Percentiles rank a stretch among this genome's conserved stretches.
Conservation (phyloP, 2,329 filamentous ascomycete species). For the Berkeleyomyces basicola region DNA sequence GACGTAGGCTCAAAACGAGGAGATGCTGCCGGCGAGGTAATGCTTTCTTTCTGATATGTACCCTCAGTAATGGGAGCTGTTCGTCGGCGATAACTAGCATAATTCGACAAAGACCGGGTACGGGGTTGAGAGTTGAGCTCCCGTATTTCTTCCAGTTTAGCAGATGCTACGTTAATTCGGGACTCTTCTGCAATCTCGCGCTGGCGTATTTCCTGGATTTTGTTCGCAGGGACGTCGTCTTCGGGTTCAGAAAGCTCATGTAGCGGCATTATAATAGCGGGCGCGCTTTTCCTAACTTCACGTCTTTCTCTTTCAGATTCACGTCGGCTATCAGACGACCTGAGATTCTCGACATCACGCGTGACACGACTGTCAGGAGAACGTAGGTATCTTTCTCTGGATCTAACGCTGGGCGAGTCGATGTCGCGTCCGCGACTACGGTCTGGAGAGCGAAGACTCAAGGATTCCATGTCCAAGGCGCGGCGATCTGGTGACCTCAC, state of each 20-base stretch:
- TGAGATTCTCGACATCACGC: background rate
- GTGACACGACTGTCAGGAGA: background rate
- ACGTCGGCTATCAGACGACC: constrained; percentile 5
- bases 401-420: constrained; percentile 1
- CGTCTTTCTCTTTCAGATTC: constrained; percentile 8
- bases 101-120: constrained; percentile 5
- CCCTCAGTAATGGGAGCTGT: background rate
- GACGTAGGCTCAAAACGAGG: background rate
- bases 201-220: constrained; percentile 32
- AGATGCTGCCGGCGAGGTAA: background rate
- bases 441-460: constrained; percentile 1
- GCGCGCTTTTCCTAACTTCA: constrained; percentile 10
- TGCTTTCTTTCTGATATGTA: background rate
- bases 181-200: constrained; percentile 24
- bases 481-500: constrained; percentile 1
- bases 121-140: constrained; percentile 26
- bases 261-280: constrained; percentile 5
- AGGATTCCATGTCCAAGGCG: constrained; percentile 1
- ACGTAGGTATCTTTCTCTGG: background rate
- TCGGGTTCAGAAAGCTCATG: constrained; percentile 10
- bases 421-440: constrained; percentile 6
- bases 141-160: constrained; percentile 33
- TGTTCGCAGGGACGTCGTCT: constrained; percentile 18
- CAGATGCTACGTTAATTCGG: constrained; percentile 1
- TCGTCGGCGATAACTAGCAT: constrained; percentile 2